Conservation (phyloP, 306 rosid genomes). For the Cucurbita pepo region DNA sequence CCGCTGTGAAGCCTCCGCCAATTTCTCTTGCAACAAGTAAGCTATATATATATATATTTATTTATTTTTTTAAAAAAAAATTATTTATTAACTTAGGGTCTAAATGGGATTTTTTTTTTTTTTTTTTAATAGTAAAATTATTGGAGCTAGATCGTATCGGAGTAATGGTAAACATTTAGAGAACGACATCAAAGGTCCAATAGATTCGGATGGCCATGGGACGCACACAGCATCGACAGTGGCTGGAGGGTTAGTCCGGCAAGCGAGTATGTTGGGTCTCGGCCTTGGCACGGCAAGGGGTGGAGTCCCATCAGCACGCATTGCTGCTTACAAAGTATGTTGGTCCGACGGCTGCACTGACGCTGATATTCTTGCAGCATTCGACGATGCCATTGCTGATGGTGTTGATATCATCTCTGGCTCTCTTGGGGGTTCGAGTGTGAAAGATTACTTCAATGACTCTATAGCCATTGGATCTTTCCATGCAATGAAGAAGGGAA, state of each 20-base stretch:
- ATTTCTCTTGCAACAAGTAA: constrained; percentile 24
- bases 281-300: constrained; percentile 11
- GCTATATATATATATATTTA: no score
- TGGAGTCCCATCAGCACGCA: constrained; percentile 11
- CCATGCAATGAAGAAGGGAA: constrained; percentile 18
- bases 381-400: constrained; percentile 25
- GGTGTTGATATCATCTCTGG: constrained; percentile 15
- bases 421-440: background rate
- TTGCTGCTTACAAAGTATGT: constrained; percentile 7
- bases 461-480: constrained; percentile 14
- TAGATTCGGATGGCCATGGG: constrained; percentile 7
- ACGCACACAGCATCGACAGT: constrained; percentile 12
- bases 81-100: no score
- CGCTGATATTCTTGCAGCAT: constrained; percentile 12
- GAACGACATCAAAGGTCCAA: background rate
- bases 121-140: background rate
- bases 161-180: background rate
- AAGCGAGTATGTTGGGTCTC: constrained; percentile 5
- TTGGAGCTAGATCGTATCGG: constrained; percentile 2
- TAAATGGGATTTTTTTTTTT: no score
- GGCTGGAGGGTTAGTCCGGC: constrained; percentile 3
- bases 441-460: background rate
- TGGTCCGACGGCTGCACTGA: background rate
- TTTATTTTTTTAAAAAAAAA: no score
- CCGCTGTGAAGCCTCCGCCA: background rate